These are phyloP conservation scores for Pleurotus eryngii DNA, from an alignment of 768 basidiomycete species.

Conservation along the genomic window DNA sequence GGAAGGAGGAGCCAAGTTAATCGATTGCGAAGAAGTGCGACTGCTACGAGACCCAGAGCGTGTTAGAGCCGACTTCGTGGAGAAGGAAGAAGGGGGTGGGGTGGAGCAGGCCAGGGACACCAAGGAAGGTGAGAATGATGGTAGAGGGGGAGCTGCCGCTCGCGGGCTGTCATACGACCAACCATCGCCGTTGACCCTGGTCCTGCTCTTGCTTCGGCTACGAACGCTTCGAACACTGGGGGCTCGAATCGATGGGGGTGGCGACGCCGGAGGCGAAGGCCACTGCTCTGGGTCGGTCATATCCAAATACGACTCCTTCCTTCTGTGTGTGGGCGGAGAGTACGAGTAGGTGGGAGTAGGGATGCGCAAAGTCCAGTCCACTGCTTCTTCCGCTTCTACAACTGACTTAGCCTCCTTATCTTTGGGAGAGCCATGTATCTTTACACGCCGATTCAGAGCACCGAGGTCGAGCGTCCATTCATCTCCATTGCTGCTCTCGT, in stretches of 20 bases:
- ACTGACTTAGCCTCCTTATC: background rate
- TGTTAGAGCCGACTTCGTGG: background rate
- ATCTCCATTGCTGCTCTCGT: background rate
- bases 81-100: background rate
- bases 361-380: constrained; percentile 1
- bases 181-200: background rate
- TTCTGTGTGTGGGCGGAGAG: background rate
- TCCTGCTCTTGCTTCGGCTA: background rate
- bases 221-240: background rate
- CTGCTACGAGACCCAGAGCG: too few relatives aligned
- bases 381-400: background rate
- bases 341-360: background rate
- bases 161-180: background rate
- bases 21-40: too few relatives aligned
- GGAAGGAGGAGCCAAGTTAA: background rate
- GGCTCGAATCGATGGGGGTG: background rate
- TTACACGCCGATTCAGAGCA: background rate
- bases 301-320: constrained; percentile 1
- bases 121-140: constrained; percentile 1
- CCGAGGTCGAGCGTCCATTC: background rate
- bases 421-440: too few relatives aligned
- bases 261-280: constrained; percentile 1
- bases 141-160: background rate
- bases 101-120: background rate
- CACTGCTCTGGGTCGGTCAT: constrained; percentile 3